phyloP scores from a whole-genome alignment of 129 eudicot genomes.

The Erigeron canadensis region DNA sequence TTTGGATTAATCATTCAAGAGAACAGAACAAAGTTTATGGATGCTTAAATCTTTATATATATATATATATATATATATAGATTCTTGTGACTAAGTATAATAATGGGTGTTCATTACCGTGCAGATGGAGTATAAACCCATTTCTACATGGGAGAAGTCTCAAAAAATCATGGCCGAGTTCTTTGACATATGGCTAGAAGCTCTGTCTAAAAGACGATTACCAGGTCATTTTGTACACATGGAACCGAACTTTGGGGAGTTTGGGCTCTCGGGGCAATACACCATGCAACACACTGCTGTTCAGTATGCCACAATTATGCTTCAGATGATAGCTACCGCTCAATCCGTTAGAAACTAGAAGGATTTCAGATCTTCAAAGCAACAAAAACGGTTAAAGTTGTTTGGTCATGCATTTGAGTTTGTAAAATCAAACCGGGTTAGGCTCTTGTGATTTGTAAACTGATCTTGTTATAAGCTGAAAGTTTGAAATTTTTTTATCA shows the following conservation, averaged over 20 bases:
- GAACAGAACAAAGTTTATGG: background rate
- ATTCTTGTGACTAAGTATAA: background rate
- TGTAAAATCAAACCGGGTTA: background rate
- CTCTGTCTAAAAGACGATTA: constrained; percentile 66
- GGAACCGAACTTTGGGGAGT: constrained; percentile 75
- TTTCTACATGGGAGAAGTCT: constrained; percentile 84
- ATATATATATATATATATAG: too few relatives aligned
- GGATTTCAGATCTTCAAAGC: background rate
- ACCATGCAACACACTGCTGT: constrained; percentile 80
- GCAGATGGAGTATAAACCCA: constrained; percentile 90
- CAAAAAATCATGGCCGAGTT: constrained; percentile 79
- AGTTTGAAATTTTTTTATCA: constrained; percentile 10
- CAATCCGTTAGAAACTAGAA: constrained; percentile 69
- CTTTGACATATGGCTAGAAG: constrained; percentile 74
- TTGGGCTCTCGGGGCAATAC: constrained; percentile 71
- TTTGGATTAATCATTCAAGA: too few relatives aligned
- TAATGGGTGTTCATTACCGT: background rate
- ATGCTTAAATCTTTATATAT: too few relatives aligned
- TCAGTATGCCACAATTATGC: constrained; percentile 80
- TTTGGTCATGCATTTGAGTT: background rate
- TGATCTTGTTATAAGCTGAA: background rate
- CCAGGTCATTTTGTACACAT: constrained; percentile 86
- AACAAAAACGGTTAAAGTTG: background rate
- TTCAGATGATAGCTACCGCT: constrained; percentile 75
- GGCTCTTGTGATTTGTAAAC: constrained; percentile 7